Conservation (phyloP, 768 basidiomycete genomes). For the Tulasnella sp. region DNA sequence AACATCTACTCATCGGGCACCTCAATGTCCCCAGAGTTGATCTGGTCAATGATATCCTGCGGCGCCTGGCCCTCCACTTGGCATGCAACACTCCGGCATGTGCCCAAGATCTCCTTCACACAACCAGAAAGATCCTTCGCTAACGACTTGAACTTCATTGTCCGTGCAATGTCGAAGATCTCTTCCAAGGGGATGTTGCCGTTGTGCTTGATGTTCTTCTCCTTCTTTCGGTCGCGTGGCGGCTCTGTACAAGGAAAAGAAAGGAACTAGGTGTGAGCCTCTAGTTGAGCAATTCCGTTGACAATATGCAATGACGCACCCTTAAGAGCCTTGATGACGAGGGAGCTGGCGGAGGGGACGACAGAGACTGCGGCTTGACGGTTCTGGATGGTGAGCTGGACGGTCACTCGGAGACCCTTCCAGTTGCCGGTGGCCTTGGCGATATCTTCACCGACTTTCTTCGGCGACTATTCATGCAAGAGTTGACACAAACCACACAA, state of each 20-base stretch:
- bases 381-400: constrained; percentile 99
- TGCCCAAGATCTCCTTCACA: constrained; percentile 97
- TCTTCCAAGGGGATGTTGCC: constrained; percentile 92
- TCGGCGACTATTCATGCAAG: constrained; percentile 64
- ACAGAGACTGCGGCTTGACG: constrained; percentile 96
- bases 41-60: constrained; percentile 85
- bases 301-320: no score
- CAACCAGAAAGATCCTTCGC: constrained; percentile 83
- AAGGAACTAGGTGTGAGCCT: neutral
- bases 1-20: constrained; percentile 68
- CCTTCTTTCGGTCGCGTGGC: constrained; percentile 98
- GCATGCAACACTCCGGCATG: constrained; percentile 93
- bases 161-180: constrained; percentile 91
- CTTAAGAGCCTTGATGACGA: constrained; percentile 97
- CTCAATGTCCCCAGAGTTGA: constrained; percentile 75
- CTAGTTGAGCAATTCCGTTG: neutral
- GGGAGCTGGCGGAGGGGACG: constrained; percentile 92
- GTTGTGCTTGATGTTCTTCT: constrained; percentile 99
- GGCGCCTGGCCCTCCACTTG: constrained; percentile 88
- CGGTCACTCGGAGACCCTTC: constrained; percentile 99
- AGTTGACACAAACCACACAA: neutral
- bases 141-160: constrained; percentile 87
- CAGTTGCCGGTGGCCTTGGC: constrained; percentile 96
- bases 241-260: constrained; percentile 52
- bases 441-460: constrained; percentile 99